phyloP scores from a whole-genome alignment of 2,329 filamentous ascomycete species.

The Neurospora crassa region DNA sequence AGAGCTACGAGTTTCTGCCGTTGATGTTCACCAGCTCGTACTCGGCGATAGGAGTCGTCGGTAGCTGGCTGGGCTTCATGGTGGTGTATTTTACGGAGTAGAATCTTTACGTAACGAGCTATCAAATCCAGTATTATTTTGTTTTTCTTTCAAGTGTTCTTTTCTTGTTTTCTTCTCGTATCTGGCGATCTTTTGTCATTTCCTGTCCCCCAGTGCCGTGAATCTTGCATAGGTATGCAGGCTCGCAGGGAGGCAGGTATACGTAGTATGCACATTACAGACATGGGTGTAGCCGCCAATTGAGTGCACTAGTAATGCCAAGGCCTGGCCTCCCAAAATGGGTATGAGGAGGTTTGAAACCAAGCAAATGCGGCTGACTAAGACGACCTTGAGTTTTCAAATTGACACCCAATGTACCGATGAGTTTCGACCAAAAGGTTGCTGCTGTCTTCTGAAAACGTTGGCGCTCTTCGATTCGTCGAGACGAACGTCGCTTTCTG shows the following conservation, averaged over 20 bases:
- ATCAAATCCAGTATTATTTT: not conserved
- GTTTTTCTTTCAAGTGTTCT: too few species aligned
- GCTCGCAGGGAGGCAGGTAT: too few species aligned
- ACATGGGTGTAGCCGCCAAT: not conserved
- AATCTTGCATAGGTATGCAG: too few species aligned
- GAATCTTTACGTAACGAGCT: not conserved
- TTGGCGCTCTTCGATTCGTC: not conserved
- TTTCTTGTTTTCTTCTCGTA: not conserved
- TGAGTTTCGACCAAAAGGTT: not conserved
- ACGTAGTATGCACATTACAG: not conserved
- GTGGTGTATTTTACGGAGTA: slow-evolving; percentile 73
- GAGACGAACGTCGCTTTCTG: not conserved
- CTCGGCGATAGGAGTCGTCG: slow-evolving; percentile 85
- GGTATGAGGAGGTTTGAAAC: not conserved
- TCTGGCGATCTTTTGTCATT: not conserved
- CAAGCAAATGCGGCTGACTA: not conserved
- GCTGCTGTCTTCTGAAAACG: not conserved
- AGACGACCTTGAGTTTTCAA: not conserved
- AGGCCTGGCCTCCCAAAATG: not conserved
- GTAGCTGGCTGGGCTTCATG: slow-evolving; percentile 90
- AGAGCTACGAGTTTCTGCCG: slow-evolving; percentile 78
- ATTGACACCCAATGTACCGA: not conserved
- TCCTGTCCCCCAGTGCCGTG: not conserved
- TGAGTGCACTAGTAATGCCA: not conserved
- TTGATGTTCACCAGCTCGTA: slow-evolving; percentile 97